Base-by-base conservation (phyloP, 1,284 basidiomycete species). In the Pseudozyma hubeiensis region DNA sequence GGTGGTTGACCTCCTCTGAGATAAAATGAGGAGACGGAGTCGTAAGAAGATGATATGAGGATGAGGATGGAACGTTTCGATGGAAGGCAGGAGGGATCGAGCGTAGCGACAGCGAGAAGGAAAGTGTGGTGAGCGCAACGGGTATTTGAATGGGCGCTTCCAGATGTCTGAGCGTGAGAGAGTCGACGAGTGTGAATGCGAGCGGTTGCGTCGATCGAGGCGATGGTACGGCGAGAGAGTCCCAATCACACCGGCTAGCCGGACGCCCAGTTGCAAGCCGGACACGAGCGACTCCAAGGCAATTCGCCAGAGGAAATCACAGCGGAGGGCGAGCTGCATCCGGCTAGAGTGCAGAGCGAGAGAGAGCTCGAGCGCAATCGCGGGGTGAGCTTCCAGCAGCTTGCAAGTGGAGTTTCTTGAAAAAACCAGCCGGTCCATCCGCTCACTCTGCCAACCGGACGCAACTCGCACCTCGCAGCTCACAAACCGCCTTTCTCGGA, bases 91-190 rank as follows among this genome's bases (percentile, higher is more conserved):
- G 45, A 45, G 35, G 47, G 37, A 43, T 45, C 48, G 34, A 50
- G 33, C 29, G 44, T 52, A 56, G 44, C 29, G 52, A 19, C 29
- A 51, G 48, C 39, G 44, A 34, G 54, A 53, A 52, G 31, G 37
- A 39, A 16, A 16, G 46, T 7, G n/a, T 9, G 3, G 44, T 24
- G 16, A 40, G 49, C 40, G 44, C 31, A 30, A 29, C 24, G 53
- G 45, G 59, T 62, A 67, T 67, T 67, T 67, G 49, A 67, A 62
- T 45, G 63, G n/a, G 7, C 39, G 50, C 49, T 48, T 40, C 35
- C 19, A 24, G 30, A 24, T 8, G 19, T 34, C 33, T 35, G 51
- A 53, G 40, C 51, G 39, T 41, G 40, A 33, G 40, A 43, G 29
- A 29, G 31, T 34, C 16, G 24, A 24, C 24, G 24, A 51, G 49